A percentile compares a stretch with the other conserved stretches of the same genome.
Conservation (phyloP, 1,139 yeast genomes). For the Debaryomyces fabryi region DNA sequence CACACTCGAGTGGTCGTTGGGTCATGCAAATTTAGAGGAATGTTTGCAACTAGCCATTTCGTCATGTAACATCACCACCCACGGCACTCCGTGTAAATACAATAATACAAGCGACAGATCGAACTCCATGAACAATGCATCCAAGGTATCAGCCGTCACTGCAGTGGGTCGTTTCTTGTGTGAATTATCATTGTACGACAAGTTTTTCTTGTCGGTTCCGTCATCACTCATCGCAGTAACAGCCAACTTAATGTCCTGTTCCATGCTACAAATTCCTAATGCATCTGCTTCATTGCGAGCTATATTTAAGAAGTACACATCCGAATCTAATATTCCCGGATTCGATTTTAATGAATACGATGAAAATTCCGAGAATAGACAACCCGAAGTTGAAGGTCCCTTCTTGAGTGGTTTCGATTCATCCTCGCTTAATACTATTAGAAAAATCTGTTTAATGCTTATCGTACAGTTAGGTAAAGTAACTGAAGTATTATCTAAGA, state of each 20-base stretch:
- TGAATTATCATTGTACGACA: conserved; percentile 75
- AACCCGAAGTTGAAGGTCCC: conserved; percentile 49
- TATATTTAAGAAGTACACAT: conserved; percentile 22
- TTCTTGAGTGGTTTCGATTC: conserved; percentile 55
- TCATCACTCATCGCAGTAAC: conserved; percentile 69
- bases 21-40: conserved; percentile 65
- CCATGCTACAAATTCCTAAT: conserved; percentile 54
- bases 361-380: conserved; percentile 37
- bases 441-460: conserved; percentile 49
- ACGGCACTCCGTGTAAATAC: conserved; percentile 38
- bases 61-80: conserved; percentile 24
- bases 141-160: conserved; percentile 51
- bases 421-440: conserved; percentile 42
- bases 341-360: conserved; percentile 10
- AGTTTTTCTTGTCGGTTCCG: conserved; percentile 62
- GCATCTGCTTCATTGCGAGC: conserved; percentile 35
- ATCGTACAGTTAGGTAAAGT: conserved; percentile 48
- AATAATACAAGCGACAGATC: conserved; percentile 17
- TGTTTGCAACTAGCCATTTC: conserved; percentile 58
- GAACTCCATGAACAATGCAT: conserved; percentile 17
- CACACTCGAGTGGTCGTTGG: conserved; percentile 82
- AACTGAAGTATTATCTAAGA: conserved; percentile 58
- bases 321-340: conserved; percentile 7
- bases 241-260: conserved; percentile 72
- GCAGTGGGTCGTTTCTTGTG: conserved; percentile 70